Evolutionary conservation across 495 filamentous ascomycete species (phyloP), one percentile per base, ranked within the genome.

Genomic region (Penicilliopsis zonata): DNA sequence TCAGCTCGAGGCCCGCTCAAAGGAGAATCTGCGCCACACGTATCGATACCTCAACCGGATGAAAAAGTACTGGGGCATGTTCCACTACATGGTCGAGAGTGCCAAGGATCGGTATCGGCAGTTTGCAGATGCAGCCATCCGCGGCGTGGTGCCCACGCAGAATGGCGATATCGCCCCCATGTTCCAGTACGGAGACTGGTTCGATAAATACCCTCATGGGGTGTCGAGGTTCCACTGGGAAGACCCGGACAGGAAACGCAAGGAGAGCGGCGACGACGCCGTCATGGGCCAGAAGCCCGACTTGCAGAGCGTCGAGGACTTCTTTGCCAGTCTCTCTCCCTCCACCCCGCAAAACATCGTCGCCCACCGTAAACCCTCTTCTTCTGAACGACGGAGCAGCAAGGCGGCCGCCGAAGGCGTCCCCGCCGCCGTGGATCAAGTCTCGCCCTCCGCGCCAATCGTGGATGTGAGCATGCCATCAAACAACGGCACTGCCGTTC

Each of bases 131-230:
- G 80, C 80, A 18, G 72, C 78, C 16, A 57, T 60, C 33, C 57
- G 55, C 31, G 60, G 56, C 18, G 50, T 57, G 17, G 46, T 55
- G 14, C 57, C 72, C 30, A 65, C 59, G 34, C 65, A 72, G 31
- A 56, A 74, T 23, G 75, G 41, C 13, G 39, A 48, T 3, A 37
- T 56, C 8, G 58, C 70, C 1, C 57, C 62, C 9, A 83, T 94
- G 52, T 87, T 94, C 60, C 88, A 95, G 48, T 98, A 96, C 44
- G 87, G 87, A 21, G 90, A 98, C 54, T 98, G 90, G 90, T 95
- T 95, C 47, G 76, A 87, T 48, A 78, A 83, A 42, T 95, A 95
- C 57, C 90, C 90, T 1, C 84, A 90, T 44, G 90, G 90, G 8
- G 83, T 95, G 13, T 82, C 83, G 17, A 70, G 79, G 33, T 65